Evolutionary conservation across 371 early-diverging fungal species (phyloP).

Genomic region (Paraphysoderma sedebokerense): DNA sequence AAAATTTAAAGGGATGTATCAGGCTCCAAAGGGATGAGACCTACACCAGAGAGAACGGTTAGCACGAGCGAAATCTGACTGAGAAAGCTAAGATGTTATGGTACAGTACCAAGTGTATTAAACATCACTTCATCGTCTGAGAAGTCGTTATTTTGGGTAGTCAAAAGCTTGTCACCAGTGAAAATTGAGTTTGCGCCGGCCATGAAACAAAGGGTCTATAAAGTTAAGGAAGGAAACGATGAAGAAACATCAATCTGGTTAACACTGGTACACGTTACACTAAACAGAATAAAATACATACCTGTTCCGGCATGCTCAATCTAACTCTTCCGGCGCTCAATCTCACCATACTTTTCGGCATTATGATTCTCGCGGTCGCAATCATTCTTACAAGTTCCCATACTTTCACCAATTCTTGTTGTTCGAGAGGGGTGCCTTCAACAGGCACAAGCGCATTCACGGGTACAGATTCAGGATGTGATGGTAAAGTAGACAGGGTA

Average conservation of each 20-base stretch:
- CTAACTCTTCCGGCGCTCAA: slow-evolving; percentile 69
- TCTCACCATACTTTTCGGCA: slow-evolving; percentile 72
- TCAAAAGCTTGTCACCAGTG: slow-evolving; percentile 68
- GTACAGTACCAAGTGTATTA: slow-evolving; percentile 47
- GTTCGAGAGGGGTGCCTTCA: slow-evolving; percentile 59
- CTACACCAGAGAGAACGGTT: no score
- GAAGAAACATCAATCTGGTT: no score
- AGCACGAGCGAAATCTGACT: no score
- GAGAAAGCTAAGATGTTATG: no score
- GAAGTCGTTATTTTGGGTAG: slow-evolving; percentile 66
- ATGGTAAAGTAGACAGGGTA: slow-evolving; percentile 50
- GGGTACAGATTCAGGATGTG: slow-evolving; percentile 72
- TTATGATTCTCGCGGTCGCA: slow-evolving; percentile 64
- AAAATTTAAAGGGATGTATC: no score
- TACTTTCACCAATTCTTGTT: slow-evolving; percentile 64
- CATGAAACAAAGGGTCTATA: slow-evolving; percentile 54
- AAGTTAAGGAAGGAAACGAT: no score
- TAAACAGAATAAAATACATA: no score
- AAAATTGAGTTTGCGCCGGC: slow-evolving; percentile 78
- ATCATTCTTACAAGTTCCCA: slow-evolving; percentile 80
- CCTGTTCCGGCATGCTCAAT: slow-evolving; percentile 52
- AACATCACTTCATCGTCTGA: slow-evolving; percentile 61
- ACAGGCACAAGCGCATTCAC: slow-evolving; percentile 72
- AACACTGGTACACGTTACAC: no score
- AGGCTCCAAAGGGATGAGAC: no score